Conservation (phyloP, 2,329 filamentous ascomycete species). For the Rutstroemia sp. region DNA sequence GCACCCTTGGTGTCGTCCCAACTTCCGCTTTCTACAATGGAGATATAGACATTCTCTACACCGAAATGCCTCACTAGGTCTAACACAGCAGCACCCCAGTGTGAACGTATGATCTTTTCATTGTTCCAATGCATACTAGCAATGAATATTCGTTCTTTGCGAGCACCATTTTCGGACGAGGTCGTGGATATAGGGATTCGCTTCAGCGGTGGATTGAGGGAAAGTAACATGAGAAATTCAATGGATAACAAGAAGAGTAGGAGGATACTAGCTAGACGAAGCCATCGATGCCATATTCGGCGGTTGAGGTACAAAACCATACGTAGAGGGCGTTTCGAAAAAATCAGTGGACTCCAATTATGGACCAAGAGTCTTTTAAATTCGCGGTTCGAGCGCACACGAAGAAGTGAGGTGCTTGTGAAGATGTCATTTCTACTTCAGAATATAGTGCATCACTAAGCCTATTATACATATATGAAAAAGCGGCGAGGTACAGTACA, state of each 20-base stretch:
- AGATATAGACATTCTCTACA: constrained; percentile 57
- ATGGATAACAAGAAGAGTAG: constrained; percentile 9
- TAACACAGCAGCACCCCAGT: constrained; percentile 56
- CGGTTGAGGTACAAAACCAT: constrained; percentile 3
- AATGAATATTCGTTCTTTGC: constrained; percentile 46
- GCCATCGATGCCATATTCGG: constrained; percentile 9
- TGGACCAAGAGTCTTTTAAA: too few species aligned
- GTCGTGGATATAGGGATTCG: constrained; percentile 4
- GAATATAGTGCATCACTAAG: too few species aligned
- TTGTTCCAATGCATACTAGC: constrained; percentile 64
- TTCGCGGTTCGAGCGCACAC: too few species aligned
- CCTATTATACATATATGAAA: too few species aligned
- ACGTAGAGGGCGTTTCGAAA: background rate
- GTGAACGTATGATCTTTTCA: constrained; percentile 46
- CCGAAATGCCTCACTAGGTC: constrained; percentile 50
- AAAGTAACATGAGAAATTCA: constrained; percentile 8
- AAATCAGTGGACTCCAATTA: background rate
- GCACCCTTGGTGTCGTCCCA: constrained; percentile 61
- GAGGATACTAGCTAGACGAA: constrained; percentile 10
- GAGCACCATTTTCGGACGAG: background rate
- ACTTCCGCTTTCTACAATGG: constrained; percentile 60
- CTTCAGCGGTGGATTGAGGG: background rate
- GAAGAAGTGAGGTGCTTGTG: too few species aligned
- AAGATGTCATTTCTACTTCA: too few species aligned
- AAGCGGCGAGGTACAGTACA: too few species aligned